Percentiles rank a stretch among this genome's conserved stretches.
Conservation (phyloP, 306 rosid species). For the Nissolia schottii region DNA sequence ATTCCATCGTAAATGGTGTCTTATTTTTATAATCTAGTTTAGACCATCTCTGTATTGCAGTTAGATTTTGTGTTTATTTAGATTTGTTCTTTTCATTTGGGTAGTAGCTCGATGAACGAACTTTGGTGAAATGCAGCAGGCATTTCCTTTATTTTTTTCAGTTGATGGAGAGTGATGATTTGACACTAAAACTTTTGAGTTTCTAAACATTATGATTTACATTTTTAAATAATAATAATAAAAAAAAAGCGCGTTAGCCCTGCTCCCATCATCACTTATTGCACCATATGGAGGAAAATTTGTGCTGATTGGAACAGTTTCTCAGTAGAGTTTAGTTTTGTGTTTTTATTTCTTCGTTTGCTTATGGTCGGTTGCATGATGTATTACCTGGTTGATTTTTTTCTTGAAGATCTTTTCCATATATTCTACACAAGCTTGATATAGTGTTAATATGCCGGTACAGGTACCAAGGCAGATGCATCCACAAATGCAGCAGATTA, state of each 20-base stretch:
- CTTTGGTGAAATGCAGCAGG: background rate
- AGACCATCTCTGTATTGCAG: background rate
- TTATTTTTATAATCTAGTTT: background rate
- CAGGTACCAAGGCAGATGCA: conserved; percentile 64
- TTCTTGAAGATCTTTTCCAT: background rate
- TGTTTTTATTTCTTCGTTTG: too few relatives aligned
- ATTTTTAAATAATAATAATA: too few relatives aligned
- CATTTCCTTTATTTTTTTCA: background rate
- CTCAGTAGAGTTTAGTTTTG: background rate
- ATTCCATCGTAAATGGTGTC: background rate
- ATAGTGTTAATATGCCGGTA: conserved; percentile 35
- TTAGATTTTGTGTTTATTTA: background rate
- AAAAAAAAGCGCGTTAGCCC: background rate
- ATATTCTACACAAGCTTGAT: conserved; percentile 8
- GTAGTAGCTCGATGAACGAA: background rate
- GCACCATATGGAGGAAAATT: conserved; percentile 1
- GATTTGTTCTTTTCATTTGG: background rate
- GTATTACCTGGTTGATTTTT: background rate
- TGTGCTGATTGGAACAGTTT: background rate
- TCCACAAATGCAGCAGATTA: conserved; percentile 72
- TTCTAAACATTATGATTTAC: background rate
- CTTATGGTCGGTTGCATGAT: background rate
- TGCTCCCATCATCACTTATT: background rate
- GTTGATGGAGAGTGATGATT: background rate
- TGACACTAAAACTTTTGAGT: background rate